Base-by-base conservation (phyloP, 2,329 filamentous ascomycete species). In the Arthroderma sp. region DNA sequence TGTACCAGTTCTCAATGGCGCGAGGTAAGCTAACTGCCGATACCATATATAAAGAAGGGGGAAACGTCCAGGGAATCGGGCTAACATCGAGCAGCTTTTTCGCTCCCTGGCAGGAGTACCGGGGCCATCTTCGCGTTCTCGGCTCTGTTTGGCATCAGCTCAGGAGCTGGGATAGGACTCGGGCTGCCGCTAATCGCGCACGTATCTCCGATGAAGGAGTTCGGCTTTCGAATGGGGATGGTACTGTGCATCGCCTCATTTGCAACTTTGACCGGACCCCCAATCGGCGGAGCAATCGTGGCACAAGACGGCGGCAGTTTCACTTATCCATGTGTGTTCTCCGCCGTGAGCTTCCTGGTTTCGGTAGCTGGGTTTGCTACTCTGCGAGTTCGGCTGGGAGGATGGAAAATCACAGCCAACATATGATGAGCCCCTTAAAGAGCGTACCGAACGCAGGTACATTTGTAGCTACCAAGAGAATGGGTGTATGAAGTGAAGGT, bases 111-210 rank as follows among this genome's bases (percentile, higher is more conserved):
- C 11, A 39, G 37, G 33, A 41, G 52, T 19, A 41, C 19, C 2
- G 52, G 52, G 1, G 37, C 38, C 54, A 77, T 77, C 0, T 77
- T 80, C 0, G 80, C 84, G 58, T 55, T 55, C 25, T 8, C 54
- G 15, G 25, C 38, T 21, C 35, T 41, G 15, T 43, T 43, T 15
- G 54, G 54, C 6, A 55, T 55, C 39, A 55, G 37, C 25, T 43
- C 54, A 13, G 54, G 54, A 3, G 54, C 54, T 13, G 54, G 37
- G 13, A 33, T 55, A 15, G 54, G 54, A 11, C 39, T 55, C 17
- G 39, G 25, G 13, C 19, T 33, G 2, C 25, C 39, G n/a, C 17
- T 44, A 11, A 43, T 41, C 5, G 54, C 54, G 6, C 25, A n/a
- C 23, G 38, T 55, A 11, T 55, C 54, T 0, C 54, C 54, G 11